Evolutionary conservation across 768 basidiomycete species (phyloP), one percentile per base, ranked within the genome.

Genomic region (Candolleomyces eurysporus): DNA sequence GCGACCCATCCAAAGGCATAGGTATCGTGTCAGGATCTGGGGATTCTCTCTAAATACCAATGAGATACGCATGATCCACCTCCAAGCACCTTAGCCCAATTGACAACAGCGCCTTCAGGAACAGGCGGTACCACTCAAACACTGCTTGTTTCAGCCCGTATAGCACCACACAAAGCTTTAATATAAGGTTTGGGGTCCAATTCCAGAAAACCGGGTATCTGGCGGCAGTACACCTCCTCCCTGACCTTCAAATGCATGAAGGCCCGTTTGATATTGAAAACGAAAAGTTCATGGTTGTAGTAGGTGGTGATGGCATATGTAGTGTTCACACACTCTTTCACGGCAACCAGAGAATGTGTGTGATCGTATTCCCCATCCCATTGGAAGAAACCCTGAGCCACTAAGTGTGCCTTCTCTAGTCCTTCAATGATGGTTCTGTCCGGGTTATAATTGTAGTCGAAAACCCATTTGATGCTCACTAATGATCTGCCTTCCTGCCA

Each of bases 301-400:
- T 55, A 8, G 3, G 66, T 58, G 14, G 67, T 69, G 3, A 72
- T 48, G 2, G 71, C 69, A 11, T 76, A 26, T 7, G 75, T 61
- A 0, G 66, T 30, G 0, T 65, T 26, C 5, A 76, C 63, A 0
- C 68, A 67, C 9, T 71, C 59, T 0, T 72, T 62, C 8, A 57
- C n/a, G 0, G 73, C 69, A 0, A 73, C 69, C 0, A 70, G 74
- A 1, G 74, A 50, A 46, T 69, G 77, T 0, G 71, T 78, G 26
- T 77, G 70, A 31, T 67, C 65, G 52, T 69, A 81, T 45, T 79
- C 74, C 22, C 74, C 61, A 0, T 76, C 75, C 2, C 71, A 67
- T 60, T 81, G 80, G 3, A 66, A 64, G 62, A 70, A 79, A 0
- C 81, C 79, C 63, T 72, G 66, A 2, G 75, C 78, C 1, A 79